Percentiles rank a stretch among this genome's conserved stretches.
phyloP scores from a whole-genome alignment of 1,284 basidiomycete genomes.

The Sutorius eximius region DNA sequence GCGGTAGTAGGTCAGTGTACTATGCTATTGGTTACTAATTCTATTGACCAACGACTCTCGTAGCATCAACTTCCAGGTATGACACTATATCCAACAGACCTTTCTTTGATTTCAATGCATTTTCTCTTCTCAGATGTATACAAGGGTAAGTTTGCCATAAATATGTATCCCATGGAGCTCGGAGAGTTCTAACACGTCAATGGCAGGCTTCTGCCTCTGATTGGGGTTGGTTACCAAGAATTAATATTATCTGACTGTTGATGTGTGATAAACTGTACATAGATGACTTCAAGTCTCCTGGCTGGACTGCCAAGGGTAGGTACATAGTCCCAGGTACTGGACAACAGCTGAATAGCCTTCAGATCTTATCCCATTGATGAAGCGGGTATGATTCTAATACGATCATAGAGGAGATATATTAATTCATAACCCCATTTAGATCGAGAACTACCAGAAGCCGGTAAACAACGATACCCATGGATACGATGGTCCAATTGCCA shows the following conservation, averaged over 20 bases:
- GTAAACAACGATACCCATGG: slow-evolving; percentile 57
- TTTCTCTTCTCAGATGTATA: slow-evolving; percentile 52
- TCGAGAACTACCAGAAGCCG: slow-evolving; percentile 78
- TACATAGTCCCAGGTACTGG: slow-evolving; percentile 5
- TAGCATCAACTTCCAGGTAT: slow-evolving; percentile 66
- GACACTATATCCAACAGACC: background rate
- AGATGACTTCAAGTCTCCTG: slow-evolving; percentile 74
- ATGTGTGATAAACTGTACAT: slow-evolving; percentile 3
- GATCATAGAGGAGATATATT: background rate
- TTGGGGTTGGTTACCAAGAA: slow-evolving; percentile 49
- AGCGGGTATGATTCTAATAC: slow-evolving; percentile 44
- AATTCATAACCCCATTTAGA: slow-evolving; percentile 30
- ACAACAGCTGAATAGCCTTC: slow-evolving; percentile 1
- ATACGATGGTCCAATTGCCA: slow-evolving; percentile 70
- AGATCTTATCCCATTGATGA: slow-evolving; percentile 73
- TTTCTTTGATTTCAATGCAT: background rate
- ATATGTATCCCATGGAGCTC: background rate
- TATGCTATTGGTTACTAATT: background rate
- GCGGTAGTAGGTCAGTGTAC: slow-evolving; percentile 48
- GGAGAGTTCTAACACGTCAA: background rate
- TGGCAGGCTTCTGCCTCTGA: slow-evolving; percentile 63
- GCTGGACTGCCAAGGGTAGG: slow-evolving; percentile 63
- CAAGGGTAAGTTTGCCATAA: slow-evolving; percentile 44
- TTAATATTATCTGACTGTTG: background rate
- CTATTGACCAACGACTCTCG: slow-evolving; percentile 7